Base-by-base conservation (phyloP, 2,329 filamentous ascomycete genomes). In the Hypoxylon sp. region DNA sequence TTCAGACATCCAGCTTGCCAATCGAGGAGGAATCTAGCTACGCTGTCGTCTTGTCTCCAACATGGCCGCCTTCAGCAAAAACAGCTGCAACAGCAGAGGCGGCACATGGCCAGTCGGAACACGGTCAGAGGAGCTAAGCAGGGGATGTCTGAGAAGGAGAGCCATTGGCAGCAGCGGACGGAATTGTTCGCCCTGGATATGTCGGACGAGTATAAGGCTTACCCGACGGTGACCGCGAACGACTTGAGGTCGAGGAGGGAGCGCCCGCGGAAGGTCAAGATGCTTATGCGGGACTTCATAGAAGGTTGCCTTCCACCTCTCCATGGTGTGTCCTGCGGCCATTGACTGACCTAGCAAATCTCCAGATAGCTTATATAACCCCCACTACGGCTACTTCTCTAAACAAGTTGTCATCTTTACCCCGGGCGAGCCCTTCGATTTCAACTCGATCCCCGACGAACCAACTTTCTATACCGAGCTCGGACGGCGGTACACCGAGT, bases 381-480 rank as follows among this genome's bases (percentile, higher is more conserved):
- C 94, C 0, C 87, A 93, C 73, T 98, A 98, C 78, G 94, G 95
- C 73, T 98, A 98, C 83, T 98, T 98, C 81, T 94, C 94, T 59
- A 97, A 97, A 77, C 94, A 97, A 78, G 95, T 93, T 75, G 94
- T 97, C 78, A 98, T 99, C 80, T 99, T 99, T 84, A 93, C 90
- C 35, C 94, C 95, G 10, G 94, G 94, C 63, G 91, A 94, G 70
- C 94, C 96, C 3, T 99, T 99, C 82, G 85, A 96, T 77, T 99
- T 99, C 84, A 89, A 88, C 74, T 80, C 83, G 19, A 89, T 99
- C 75, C 86, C 88, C 76, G 94, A 98, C 81, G 95, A 97, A 76
- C 88, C 92, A 52, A 90, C 93, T 55, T 99, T 99, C 83, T 89
- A 97, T 80, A 81, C 86, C 46, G 81, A 92, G 70, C 85, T 98